Percentiles rank a stretch among this genome's conserved stretches.
Conservation (phyloP, 768 basidiomycete species). For the Xerocomus brunneocitrinus region DNA sequence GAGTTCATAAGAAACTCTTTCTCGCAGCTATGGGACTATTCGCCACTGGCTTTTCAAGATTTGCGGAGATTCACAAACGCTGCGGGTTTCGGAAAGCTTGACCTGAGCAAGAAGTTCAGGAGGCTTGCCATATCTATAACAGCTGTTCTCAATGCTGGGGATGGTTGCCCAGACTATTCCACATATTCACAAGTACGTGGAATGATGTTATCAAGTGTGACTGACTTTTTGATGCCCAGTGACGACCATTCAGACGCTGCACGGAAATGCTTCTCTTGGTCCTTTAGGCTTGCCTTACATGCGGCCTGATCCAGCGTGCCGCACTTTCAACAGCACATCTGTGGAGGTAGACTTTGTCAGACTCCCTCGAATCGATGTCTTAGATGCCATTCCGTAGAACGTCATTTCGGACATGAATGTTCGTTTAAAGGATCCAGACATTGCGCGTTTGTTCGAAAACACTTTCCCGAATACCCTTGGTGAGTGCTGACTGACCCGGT, state of each 20-base stretch:
- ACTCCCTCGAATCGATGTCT: not conserved
- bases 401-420: slow-evolving; percentile 71
- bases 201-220: not conserved
- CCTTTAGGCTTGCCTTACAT: slow-evolving; percentile 65
- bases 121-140: slow-evolving; percentile 20
- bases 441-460: slow-evolving; percentile 77
- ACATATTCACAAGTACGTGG: slow-evolving; percentile 48
- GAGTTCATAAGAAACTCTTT: slow-evolving; percentile 7
- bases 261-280: slow-evolving; percentile 57
- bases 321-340: slow-evolving; percentile 71
- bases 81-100: slow-evolving; percentile 21
- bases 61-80: slow-evolving; percentile 9
- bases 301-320: slow-evolving; percentile 63
- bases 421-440: slow-evolving; percentile 68
- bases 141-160: slow-evolving; percentile 18
- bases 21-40: slow-evolving; percentile 5
- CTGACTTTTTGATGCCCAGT: not conserved
- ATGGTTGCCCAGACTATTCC: slow-evolving; percentile 59
- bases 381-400: slow-evolving; percentile 38
- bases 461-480: slow-evolving; percentile 81
- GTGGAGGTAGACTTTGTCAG: slow-evolving; percentile 53
- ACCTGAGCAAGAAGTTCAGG: slow-evolving; percentile 11
- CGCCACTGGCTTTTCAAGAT: not conserved
- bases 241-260: slow-evolving; percentile 41
- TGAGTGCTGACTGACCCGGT: slow-evolving; percentile 24